Base-by-base conservation (phyloP, 352 stramenopile genomes). In the Phytopythium boreale region DNA sequence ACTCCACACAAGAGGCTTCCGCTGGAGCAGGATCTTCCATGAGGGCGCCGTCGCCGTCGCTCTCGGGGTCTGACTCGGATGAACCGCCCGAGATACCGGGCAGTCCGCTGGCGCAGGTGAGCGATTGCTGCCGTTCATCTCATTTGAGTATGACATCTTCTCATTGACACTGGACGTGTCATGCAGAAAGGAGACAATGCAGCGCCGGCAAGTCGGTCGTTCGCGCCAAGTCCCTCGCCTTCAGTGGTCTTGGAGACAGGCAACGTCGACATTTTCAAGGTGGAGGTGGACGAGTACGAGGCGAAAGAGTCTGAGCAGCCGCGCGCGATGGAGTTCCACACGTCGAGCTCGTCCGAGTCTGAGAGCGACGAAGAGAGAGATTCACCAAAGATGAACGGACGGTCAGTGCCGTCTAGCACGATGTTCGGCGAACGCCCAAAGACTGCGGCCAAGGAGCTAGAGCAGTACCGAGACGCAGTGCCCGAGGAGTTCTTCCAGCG, bases 1-100 rank as follows among this genome's bases (percentile, higher is more conserved):
- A 26, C 57, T 26, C 19, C n/a, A 65, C 47, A 62, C 51, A 29
- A 26, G 61, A 5, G 11, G 3, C 47, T n/a, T 9, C 14, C 2
- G 47, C 11, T 15, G n/a, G n/a, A 5, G 11, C n/a, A 24, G 56
- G 44, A 10, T 36, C 43, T n/a, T 52, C n/a, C 19, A 41, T 49
- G 22, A 31, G 47, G 24, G 47, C 47, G 11, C 22, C 36, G 62
- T 55, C 24, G 22, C 12, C 6, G 59, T 69, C 70, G 24, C 65
- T 64, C 14, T 75, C 59, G 24, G 69, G 62, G 14, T 66, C 64
- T 1, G 70, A 74, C 56, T 72, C 73, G 31, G 70, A 81, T 10
- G 81, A 90, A 52, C 84, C 84, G 7, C 84, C 84, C 0, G 84
- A 92, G 64, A 92, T 92, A 22, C 84, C 84, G 5, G 84, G 81